These are phyloP conservation scores for Candida sanyaensis DNA, from an alignment of 1,139 yeast species.

Conservation along the genomic window DNA sequence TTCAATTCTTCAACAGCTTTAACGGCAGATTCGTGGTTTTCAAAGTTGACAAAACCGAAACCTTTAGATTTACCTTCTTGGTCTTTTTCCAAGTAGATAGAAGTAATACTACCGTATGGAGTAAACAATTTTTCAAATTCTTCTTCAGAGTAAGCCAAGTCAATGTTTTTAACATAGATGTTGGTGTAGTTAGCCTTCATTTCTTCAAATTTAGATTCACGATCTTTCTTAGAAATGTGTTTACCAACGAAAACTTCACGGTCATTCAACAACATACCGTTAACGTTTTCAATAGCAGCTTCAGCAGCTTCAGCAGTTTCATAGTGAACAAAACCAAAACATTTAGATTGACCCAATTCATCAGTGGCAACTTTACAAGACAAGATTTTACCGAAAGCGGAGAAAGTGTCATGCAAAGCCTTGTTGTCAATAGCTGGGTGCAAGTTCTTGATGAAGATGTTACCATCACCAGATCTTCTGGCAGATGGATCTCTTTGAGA, in stretches of 20 bases:
- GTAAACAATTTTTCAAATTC: slow-evolving; percentile 74
- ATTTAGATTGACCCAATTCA: slow-evolving; percentile 87
- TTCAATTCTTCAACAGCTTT: slow-evolving; percentile 92
- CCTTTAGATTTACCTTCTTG: slow-evolving; percentile 91
- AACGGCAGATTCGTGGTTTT: slow-evolving; percentile 82
- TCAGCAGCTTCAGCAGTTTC: slow-evolving; percentile 92
- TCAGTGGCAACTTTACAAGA: slow-evolving; percentile 98
- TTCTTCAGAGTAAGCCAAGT: slow-evolving; percentile 67
- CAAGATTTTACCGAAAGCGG: slow-evolving; percentile 94
- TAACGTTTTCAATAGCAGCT: slow-evolving; percentile 95
- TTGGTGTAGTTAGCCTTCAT: slow-evolving; percentile 93
- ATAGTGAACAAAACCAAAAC: slow-evolving; percentile 98
- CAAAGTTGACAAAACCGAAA: slow-evolving; percentile 94
- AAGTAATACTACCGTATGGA: slow-evolving; percentile 80
- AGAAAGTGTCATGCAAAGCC: slow-evolving; percentile 96
- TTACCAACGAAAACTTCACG: slow-evolving; percentile 96
- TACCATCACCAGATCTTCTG: slow-evolving; percentile 96
- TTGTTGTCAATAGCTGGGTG: slow-evolving; percentile 99
- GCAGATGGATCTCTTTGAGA: slow-evolving; percentile 98
- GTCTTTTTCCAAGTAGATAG: slow-evolving; percentile 80
- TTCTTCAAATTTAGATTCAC: slow-evolving; percentile 92
- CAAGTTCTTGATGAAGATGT: slow-evolving; percentile 96
- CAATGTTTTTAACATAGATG: slow-evolving; percentile 90
- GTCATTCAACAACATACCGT: slow-evolving; percentile 98
- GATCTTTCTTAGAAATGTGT: slow-evolving; percentile 91